A percentile compares a stretch with the other conserved stretches of the same genome.
phyloP scores from a whole-genome alignment of 345 rosid genomes.

The Populus euphratica region DNA sequence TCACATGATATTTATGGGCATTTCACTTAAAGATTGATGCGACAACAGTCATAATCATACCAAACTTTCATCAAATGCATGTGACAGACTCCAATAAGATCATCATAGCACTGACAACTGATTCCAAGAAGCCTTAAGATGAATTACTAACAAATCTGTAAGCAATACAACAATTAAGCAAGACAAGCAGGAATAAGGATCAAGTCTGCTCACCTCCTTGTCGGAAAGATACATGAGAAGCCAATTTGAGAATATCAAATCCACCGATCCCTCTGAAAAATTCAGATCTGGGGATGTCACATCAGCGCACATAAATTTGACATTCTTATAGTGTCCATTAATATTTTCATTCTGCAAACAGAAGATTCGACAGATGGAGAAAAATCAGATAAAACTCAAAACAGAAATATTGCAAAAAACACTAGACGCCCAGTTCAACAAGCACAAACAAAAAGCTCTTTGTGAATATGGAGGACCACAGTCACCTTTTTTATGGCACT shows the following conservation, averaged over 20 bases:
- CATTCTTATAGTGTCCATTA: conserved; percentile 77
- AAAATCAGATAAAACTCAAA: background rate
- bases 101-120: background rate
- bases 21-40: background rate
- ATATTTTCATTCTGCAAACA: conserved; percentile 60
- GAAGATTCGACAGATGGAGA: conserved; percentile 9
- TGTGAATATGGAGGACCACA: background rate
- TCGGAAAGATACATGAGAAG: conserved; percentile 97
- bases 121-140: background rate
- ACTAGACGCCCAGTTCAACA: background rate
- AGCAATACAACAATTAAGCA: background rate
- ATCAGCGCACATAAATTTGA: conserved; percentile 80
- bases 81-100: background rate
- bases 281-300: conserved; percentile 71
- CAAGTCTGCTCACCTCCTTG: conserved; percentile 49
- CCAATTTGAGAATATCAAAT: conserved; percentile 90
- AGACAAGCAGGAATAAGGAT: background rate
- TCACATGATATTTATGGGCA: background rate
- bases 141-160: background rate
- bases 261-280: conserved; percentile 61
- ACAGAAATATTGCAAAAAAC: background rate
- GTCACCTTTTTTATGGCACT: conserved; percentile 76
- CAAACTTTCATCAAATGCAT: background rate
- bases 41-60: background rate
- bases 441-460: background rate